Percentiles rank a stretch among this genome's conserved stretches.
These are phyloP conservation scores for Paxillus ammoniavirescens DNA, from an alignment of 768 basidiomycete genomes.

Conservation along the genomic window DNA sequence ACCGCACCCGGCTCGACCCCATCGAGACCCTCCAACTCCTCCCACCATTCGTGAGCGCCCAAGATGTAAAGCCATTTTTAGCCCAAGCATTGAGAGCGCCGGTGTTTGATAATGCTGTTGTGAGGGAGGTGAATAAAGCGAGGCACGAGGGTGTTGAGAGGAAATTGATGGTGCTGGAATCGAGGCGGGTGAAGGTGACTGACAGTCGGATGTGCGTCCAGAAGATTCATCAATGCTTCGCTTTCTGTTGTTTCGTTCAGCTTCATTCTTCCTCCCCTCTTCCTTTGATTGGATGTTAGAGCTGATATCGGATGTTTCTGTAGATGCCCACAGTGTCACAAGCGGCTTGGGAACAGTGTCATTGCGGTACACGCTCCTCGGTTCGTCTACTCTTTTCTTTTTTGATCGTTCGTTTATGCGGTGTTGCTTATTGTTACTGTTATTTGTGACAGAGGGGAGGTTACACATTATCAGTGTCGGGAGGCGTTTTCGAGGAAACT, in stretches of 20 bases:
- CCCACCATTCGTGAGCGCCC: slow-evolving; percentile 85
- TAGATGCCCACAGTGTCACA: slow-evolving; percentile 96
- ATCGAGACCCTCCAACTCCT: slow-evolving; percentile 81
- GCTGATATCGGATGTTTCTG: slow-evolving; percentile 4
- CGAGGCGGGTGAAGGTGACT: slow-evolving; percentile 81
- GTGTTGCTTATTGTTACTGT: not conserved
- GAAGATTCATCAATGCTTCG: too few relatives aligned
- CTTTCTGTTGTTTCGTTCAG: not conserved
- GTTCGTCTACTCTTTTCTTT: slow-evolving; percentile 36
- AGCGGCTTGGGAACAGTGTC: slow-evolving; percentile 88
- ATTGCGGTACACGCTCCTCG: slow-evolving; percentile 91
- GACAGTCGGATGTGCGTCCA: slow-evolving; percentile 86
- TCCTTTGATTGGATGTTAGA: not conserved
- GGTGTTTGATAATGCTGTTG: slow-evolving; percentile 65
- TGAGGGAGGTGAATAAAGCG: slow-evolving; percentile 71
- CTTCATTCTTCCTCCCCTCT: not conserved
- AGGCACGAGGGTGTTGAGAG: slow-evolving; percentile 75
- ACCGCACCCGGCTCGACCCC: slow-evolving; percentile 79
- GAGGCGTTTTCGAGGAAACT: slow-evolving; percentile 71
- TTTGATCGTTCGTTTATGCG: not conserved
- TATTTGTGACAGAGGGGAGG: slow-evolving; percentile 70
- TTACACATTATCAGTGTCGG: slow-evolving; percentile 95
- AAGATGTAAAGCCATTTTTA: slow-evolving; percentile 78
- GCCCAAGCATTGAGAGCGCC: slow-evolving; percentile 65
- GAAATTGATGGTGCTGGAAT: slow-evolving; percentile 72